Conservation (phyloP, 495 filamentous ascomycete genomes). For the Daldinia grandis region DNA sequence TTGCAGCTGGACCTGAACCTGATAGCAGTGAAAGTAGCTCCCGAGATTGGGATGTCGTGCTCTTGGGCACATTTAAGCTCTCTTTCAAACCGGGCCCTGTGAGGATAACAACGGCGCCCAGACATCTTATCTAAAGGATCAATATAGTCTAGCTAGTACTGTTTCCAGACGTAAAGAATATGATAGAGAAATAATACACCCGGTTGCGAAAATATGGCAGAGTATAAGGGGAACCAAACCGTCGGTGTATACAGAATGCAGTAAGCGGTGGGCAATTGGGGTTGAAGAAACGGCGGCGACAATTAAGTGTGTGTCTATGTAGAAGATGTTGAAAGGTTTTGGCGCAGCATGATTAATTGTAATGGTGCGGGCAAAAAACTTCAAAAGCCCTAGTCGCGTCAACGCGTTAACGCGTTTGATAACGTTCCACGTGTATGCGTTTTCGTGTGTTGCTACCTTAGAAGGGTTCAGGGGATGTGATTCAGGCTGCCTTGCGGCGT, state of each 20-base stretch:
- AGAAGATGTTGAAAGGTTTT: neutral
- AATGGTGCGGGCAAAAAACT: neutral
- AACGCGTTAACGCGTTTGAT: neutral
- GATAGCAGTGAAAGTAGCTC: slow-evolving; percentile 7
- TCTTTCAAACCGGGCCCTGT: neutral
- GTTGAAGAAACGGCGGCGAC: neutral
- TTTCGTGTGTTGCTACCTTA: neutral
- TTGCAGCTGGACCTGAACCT: slow-evolving; percentile 18
- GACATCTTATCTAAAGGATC: neutral
- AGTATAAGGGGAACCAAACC: neutral
- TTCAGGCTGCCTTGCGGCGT: neutral
- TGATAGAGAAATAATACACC: neutral
- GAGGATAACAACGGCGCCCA: neutral
- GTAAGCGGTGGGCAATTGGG: neutral
- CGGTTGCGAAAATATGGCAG: neutral
- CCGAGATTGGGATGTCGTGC: slow-evolving; percentile 10
- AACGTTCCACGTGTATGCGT: neutral
- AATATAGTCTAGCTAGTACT: neutral
- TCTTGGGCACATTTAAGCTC: slow-evolving; percentile 22
- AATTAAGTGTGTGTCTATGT: neutral
- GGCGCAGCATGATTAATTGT: neutral
- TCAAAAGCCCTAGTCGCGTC: neutral
- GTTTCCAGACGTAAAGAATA: neutral
- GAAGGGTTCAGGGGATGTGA: neutral
- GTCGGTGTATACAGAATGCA: neutral